These are phyloP conservation scores for Candida manassasensis DNA, from an alignment of 805 yeast genomes.

Conservation along the genomic window DNA sequence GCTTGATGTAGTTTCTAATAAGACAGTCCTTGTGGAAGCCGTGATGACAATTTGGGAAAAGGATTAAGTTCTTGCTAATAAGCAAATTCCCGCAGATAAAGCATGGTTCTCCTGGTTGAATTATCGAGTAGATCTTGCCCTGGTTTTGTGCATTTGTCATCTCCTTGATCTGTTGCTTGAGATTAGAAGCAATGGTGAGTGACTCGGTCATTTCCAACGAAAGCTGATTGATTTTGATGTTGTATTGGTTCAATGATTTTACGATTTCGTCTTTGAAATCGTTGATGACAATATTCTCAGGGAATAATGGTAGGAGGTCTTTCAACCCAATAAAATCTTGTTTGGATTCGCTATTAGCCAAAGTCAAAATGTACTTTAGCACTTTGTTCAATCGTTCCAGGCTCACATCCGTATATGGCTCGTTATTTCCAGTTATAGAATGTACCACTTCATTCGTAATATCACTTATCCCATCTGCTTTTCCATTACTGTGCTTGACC, in stretches of 20 bases:
- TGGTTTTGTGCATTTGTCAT: slow-evolving; percentile 25
- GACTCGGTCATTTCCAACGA: slow-evolving; percentile 76
- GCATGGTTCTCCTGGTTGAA: slow-evolving; percentile 86
- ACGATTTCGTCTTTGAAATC: slow-evolving; percentile 82
- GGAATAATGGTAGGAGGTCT: slow-evolving; percentile 79
- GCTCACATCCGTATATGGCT: slow-evolving; percentile 2
- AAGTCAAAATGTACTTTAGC: slow-evolving; percentile 27
- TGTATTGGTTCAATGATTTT: slow-evolving; percentile 69
- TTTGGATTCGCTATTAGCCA: slow-evolving; percentile 22
- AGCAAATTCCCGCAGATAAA: slow-evolving; percentile 63
- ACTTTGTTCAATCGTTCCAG: slow-evolving; percentile 19
- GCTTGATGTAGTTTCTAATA: slow-evolving; percentile 52
- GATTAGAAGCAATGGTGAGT: slow-evolving; percentile 50
- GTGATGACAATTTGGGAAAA: slow-evolving; percentile 83
- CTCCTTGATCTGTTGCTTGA: slow-evolving; percentile 54
- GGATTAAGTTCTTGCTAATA: slow-evolving; percentile 65
- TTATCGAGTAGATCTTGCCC: slow-evolving; percentile 51
- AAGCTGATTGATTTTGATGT: slow-evolving; percentile 57
- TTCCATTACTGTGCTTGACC: slow-evolving; percentile 1
- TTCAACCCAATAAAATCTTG: slow-evolving; percentile 53
- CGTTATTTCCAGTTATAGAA: slow-evolving; percentile 10
- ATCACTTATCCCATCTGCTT: slow-evolving; percentile 1
- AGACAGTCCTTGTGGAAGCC: slow-evolving; percentile 86
- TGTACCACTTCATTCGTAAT: slow-evolving; percentile 8
- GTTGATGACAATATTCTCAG: slow-evolving; percentile 77